Percentiles rank a stretch among this genome's conserved stretches.
Conservation (phyloP, 129 eudicot genomes). For the Glebionis coronaria region DNA sequence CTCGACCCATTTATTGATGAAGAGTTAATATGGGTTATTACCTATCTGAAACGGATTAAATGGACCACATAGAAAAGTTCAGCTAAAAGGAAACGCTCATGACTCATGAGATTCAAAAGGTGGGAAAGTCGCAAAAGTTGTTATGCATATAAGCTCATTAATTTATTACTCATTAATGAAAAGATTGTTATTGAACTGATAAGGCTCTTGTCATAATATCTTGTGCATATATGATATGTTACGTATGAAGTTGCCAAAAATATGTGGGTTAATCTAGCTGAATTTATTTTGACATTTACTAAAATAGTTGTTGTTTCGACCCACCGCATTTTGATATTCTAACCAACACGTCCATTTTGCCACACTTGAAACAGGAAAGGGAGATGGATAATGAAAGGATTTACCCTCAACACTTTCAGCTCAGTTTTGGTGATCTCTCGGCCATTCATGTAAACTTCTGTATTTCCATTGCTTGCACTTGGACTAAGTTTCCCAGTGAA, state of each 20-base stretch:
- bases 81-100: background rate
- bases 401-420: slow-evolving; percentile 72
- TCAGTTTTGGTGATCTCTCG: slow-evolving; percentile 93
- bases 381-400: slow-evolving; percentile 4
- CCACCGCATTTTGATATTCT: background rate
- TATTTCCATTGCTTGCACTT: slow-evolving; percentile 85
- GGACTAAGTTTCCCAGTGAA: slow-evolving; percentile 94
- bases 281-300: background rate
- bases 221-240: background rate
- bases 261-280: background rate
- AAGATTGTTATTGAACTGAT: background rate
- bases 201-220: background rate
- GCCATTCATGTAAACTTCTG: slow-evolving; percentile 92
- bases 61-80: background rate
- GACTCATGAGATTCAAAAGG: too few species aligned
- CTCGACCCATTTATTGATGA: background rate
- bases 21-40: background rate
- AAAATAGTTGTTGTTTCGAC: background rate
- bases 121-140: background rate
- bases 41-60: background rate
- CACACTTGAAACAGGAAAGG: background rate
- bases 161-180: background rate
- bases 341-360: slow-evolving; percentile 7
- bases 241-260: background rate
- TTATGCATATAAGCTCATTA: background rate